phyloP scores from a whole-genome alignment of 208 protist genomes.

The Trypanosoma melophagium region DNA sequence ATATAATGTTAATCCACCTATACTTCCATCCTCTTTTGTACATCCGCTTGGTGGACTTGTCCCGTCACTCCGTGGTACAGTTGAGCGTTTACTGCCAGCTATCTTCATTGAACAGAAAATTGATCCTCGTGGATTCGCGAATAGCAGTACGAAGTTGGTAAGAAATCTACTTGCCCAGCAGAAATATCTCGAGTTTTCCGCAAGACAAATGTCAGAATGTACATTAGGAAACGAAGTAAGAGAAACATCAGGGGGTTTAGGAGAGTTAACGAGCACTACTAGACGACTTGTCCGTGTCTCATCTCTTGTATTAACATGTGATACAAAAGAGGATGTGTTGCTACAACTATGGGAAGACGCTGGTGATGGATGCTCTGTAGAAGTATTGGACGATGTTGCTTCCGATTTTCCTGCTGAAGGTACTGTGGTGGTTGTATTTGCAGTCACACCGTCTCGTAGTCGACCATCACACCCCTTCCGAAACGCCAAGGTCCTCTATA shows the following conservation, averaged over 20 bases:
- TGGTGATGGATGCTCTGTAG: conserved; percentile 14
- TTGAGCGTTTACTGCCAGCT: conserved; percentile 65
- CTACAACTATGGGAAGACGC: conserved; percentile 70
- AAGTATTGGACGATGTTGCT: conserved; percentile 15
- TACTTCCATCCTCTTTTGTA: conserved; percentile 44
- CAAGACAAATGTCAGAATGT: not conserved
- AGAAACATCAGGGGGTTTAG: not conserved
- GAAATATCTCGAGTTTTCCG: conserved; percentile 30
- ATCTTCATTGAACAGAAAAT: conserved; percentile 46
- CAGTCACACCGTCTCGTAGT: conserved; percentile 57
- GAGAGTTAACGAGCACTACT: conserved; percentile 5
- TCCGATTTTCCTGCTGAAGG: conserved; percentile 50
- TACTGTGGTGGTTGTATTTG: conserved; percentile 50
- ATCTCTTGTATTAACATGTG: conserved; percentile 51
- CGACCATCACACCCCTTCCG: conserved; percentile 54
- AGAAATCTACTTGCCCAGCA: conserved; percentile 53
- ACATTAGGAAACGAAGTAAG: too few relatives aligned
- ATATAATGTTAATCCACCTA: conserved; percentile 41
- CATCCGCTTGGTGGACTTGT: conserved; percentile 73
- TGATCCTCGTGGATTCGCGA: conserved; percentile 1
- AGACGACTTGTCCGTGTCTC: conserved; percentile 42
- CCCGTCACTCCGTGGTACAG: conserved; percentile 63
- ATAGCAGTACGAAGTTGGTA: conserved; percentile 26
- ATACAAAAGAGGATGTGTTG: conserved; percentile 45
- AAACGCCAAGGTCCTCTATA: conserved; percentile 66